A percentile compares a stretch with the other conserved stretches of the same genome.
phyloP scores from a whole-genome alignment of 768 basidiomycete species.

The Tulasnella sp. region DNA sequence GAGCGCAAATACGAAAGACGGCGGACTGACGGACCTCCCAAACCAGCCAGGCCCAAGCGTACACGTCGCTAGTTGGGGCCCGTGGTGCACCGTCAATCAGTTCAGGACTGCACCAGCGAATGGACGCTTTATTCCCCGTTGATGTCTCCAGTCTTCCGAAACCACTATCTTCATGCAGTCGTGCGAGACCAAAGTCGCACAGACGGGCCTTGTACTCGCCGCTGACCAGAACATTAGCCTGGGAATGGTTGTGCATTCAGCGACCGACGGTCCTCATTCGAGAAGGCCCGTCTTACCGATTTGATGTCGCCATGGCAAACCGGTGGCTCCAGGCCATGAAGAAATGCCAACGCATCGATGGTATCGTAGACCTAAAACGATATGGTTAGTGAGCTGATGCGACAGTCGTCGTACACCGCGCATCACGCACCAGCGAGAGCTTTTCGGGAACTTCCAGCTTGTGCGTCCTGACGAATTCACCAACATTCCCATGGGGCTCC shows the following conservation, averaged over 20 bases:
- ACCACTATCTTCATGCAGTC: background rate
- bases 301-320: background rate
- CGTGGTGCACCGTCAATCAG: background rate
- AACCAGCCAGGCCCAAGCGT: background rate
- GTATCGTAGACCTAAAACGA: background rate
- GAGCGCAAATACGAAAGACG: background rate
- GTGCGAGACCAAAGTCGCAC: constrained; percentile 9
- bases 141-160: constrained; percentile 1
- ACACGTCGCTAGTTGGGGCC: background rate
- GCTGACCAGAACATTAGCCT: constrained; percentile 7
- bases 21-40: background rate
- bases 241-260: background rate
- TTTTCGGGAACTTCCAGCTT: too few relatives aligned
- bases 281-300: background rate
- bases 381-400: background rate
- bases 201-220: background rate
- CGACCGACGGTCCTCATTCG: background rate
- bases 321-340: background rate
- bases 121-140: background rate
- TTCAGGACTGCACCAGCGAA: constrained; percentile 2
- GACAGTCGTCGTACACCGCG: background rate
- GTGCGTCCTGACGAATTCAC: too few relatives aligned
- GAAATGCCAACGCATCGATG: background rate
- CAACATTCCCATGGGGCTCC: too few relatives aligned
- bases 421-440: background rate